Conservation (phyloP, 75 land plant species). For the Picea glauca region DNA sequence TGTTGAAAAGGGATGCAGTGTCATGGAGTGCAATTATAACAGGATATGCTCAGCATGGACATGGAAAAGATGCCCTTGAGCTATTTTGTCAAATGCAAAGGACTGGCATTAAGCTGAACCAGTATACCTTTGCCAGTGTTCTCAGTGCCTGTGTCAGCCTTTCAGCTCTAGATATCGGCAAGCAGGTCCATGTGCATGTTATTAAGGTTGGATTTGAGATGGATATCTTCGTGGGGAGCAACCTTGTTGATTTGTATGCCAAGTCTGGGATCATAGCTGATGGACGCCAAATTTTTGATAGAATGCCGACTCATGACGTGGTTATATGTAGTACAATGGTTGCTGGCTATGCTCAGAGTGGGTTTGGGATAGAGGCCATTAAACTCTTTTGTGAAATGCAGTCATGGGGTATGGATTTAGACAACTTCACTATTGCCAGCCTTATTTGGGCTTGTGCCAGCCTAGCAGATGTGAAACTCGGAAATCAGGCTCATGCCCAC, state of each 20-base stretch:
- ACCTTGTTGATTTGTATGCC: constrained; percentile 55
- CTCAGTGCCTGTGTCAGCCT: constrained; percentile 52
- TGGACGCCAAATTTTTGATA: constrained; percentile 39
- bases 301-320: constrained; percentile 39
- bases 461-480: constrained; percentile 48
- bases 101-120: constrained; percentile 39
- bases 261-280: constrained; percentile 54
- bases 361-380: constrained; percentile 43
- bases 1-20: constrained; percentile 23
- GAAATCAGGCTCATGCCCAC: constrained; percentile 28
- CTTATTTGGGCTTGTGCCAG: constrained; percentile 62
- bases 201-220: constrained; percentile 33
- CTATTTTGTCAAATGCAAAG: constrained; percentile 47
- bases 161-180: constrained; percentile 44
- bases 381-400: constrained; percentile 43
- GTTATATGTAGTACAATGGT: constrained; percentile 62
- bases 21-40: constrained; percentile 16
- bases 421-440: constrained; percentile 43
- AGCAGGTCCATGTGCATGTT: constrained; percentile 44
- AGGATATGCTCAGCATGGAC: constrained; percentile 7
- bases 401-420: constrained; percentile 25
- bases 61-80: constrained; percentile 24
- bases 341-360: constrained; percentile 49
- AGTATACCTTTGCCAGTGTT: constrained; percentile 48
- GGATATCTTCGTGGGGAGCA: constrained; percentile 52